These are phyloP conservation scores for Rhynchosporium agropyri DNA, from an alignment of 2,329 filamentous ascomycete genomes.

Conservation along the genomic window DNA sequence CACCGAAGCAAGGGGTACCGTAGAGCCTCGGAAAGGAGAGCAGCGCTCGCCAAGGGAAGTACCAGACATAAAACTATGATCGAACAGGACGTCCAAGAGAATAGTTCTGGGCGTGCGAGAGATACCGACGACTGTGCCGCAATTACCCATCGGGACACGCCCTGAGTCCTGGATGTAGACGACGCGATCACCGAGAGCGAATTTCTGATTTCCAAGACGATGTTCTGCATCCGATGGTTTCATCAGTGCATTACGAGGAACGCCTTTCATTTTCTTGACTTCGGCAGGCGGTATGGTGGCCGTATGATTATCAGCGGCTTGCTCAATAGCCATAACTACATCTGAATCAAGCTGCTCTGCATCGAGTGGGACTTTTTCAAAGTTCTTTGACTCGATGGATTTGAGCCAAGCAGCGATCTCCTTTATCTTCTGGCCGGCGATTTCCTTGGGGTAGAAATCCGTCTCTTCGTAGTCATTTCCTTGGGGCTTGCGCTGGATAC, in stretches of 20 bases:
- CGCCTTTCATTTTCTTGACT: slow-evolving; percentile 72
- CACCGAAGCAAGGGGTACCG: slow-evolving; percentile 83
- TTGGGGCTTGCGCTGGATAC: slow-evolving; percentile 81
- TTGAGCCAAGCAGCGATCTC: slow-evolving; percentile 95
- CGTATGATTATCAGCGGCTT: slow-evolving; percentile 67
- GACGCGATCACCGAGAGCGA: slow-evolving; percentile 84
- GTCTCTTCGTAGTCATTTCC: slow-evolving; percentile 82
- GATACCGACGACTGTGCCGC: slow-evolving; percentile 92
- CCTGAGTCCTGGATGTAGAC: slow-evolving; percentile 92
- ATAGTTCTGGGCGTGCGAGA: slow-evolving; percentile 82
- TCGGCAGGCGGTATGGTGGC: slow-evolving; percentile 56
- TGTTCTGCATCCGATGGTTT: slow-evolving; percentile 97
- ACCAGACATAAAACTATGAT: slow-evolving; percentile 94
- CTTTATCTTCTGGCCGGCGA: slow-evolving; percentile 80
- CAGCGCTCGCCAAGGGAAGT: slow-evolving; percentile 89
- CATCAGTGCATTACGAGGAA: slow-evolving; percentile 84
- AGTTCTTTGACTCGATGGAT: slow-evolving; percentile 83
- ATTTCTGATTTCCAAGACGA: slow-evolving; percentile 81
- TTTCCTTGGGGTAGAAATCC: slow-evolving; percentile 78
- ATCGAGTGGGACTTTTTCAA: slow-evolving; percentile 94
- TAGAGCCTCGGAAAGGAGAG: slow-evolving; percentile 90
- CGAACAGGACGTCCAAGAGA: slow-evolving; percentile 90
- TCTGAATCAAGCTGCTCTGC: slow-evolving; percentile 95
- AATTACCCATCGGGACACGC: slow-evolving; percentile 89
- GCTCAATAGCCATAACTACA: slow-evolving; percentile 79